Evolutionary conservation across 1,139 yeast species (phyloP).

Genomic region (Keqinozyma sinolaborantium): DNA sequence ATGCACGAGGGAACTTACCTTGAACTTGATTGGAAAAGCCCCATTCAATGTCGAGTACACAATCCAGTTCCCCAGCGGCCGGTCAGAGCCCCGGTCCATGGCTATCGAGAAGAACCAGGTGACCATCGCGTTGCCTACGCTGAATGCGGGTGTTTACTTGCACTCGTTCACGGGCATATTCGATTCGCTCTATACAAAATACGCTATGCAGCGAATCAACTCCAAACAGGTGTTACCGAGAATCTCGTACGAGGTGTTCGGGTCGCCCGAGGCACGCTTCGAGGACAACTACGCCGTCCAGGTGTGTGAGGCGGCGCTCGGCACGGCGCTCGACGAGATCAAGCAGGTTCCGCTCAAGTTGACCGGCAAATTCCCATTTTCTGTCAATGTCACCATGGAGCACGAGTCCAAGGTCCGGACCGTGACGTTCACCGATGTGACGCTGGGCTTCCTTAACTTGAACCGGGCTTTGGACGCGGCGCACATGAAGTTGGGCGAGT

Average conservation of each 20-base stretch:
- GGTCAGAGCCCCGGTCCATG: conserved; percentile 30
- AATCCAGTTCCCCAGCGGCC: conserved; percentile 58
- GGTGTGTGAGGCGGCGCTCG: conserved; percentile 48
- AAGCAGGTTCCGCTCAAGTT: conserved; percentile 55
- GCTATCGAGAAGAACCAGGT: conserved; percentile 23
- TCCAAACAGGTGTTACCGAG: conserved; percentile 23
- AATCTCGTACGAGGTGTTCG: conserved; percentile 58
- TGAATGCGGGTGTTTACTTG: conserved; percentile 52
- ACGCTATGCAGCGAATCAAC: conserved; percentile 20
- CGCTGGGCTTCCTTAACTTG: conserved; percentile 8
- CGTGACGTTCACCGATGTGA: conserved; percentile 6
- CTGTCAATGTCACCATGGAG: conserved; percentile 47
- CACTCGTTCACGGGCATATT: conserved; percentile 61
- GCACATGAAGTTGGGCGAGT: conserved; percentile 36
- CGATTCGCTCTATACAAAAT: conserved; percentile 63
- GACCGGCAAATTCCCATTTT: conserved; percentile 64
- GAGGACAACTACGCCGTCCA: conserved; percentile 42
- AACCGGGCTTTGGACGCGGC: conserved; percentile 9
- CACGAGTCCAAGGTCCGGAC: conserved; percentile 28
- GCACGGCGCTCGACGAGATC: conserved; percentile 30
- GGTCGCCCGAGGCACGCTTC: conserved; percentile 59
- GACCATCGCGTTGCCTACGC: conserved; percentile 30
- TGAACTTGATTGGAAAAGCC: conserved; percentile 50
- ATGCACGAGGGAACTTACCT: conserved; percentile 19
- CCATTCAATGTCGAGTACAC: conserved; percentile 77